Evolutionary conservation across 2,329 filamentous ascomycete species (phyloP).

Genomic region (Dactylellina leptospora): DNA sequence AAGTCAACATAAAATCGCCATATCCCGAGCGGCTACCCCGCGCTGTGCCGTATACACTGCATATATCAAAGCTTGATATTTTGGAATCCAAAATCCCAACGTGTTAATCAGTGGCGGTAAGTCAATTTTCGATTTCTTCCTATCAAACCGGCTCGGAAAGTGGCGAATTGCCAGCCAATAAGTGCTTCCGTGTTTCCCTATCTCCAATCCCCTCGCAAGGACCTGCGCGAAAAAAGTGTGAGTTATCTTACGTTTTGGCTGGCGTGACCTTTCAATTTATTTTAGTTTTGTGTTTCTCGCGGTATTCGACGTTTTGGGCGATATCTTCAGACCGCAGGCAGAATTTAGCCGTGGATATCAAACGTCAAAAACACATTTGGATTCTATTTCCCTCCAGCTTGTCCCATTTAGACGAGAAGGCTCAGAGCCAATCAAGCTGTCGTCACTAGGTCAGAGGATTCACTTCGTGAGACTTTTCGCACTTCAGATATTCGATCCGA

Average conservation of each 20-base stretch:
- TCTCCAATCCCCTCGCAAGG: background rate
- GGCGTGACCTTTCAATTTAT: background rate
- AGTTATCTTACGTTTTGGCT: too few species aligned
- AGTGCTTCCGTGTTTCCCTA: constrained; percentile 4
- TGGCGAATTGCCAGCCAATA: background rate
- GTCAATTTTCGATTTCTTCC: background rate
- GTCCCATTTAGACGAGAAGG: background rate
- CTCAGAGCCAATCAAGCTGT: constrained; percentile 1
- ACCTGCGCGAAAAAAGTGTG: background rate
- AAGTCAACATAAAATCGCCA: too few species aligned
- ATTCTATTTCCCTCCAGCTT: background rate
- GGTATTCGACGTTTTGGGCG: constrained; percentile 40
- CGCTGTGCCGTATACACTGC: too few species aligned
- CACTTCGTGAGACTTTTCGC: background rate
- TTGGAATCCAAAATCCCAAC: background rate
- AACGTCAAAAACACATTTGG: background rate
- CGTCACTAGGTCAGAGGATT: background rate
- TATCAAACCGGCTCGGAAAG: background rate
- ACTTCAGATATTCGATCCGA: background rate
- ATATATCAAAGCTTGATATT: too few species aligned
- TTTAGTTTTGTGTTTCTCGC: too few species aligned
- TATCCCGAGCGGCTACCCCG: too few species aligned
- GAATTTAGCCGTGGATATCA: constrained; percentile 9
- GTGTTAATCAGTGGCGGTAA: background rate
- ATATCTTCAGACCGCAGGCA: constrained; percentile 13